These are phyloP conservation scores for Magnusiomyces ingens DNA, from an alignment of 1,139 yeast species.

Conservation along the genomic window DNA sequence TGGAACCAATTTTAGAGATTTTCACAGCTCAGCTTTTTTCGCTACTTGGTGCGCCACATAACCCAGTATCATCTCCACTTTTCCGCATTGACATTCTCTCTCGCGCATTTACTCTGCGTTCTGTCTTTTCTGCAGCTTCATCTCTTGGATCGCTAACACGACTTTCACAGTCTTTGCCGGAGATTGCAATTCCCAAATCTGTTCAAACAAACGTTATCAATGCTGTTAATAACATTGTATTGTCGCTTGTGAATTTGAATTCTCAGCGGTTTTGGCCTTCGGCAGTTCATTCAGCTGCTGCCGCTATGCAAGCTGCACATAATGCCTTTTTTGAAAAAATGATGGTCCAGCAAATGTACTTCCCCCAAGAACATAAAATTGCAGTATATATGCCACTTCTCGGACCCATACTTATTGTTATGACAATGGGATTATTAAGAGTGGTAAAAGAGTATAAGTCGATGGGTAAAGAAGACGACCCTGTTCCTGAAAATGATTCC, in stretches of 20 bases:
- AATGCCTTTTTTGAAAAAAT: slow-evolving; percentile 85
- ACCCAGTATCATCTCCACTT: slow-evolving; percentile 46
- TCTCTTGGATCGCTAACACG: slow-evolving; percentile 66
- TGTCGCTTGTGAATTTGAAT: slow-evolving; percentile 32
- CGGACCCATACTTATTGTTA: slow-evolving; percentile 78
- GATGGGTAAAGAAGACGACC: background rate
- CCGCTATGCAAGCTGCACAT: slow-evolving; percentile 53
- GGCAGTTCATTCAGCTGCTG: slow-evolving; percentile 50
- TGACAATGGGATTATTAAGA: slow-evolving; percentile 49
- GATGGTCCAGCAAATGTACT: slow-evolving; percentile 91
- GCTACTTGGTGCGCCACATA: slow-evolving; percentile 59
- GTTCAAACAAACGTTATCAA: slow-evolving; percentile 45
- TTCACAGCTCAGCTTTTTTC: slow-evolving; percentile 71
- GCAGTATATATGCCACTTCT: slow-evolving; percentile 87
- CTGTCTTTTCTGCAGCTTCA: slow-evolving; percentile 44
- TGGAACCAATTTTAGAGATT: slow-evolving; percentile 54
- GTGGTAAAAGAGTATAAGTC: slow-evolving; percentile 33
- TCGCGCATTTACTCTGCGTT: slow-evolving; percentile 50
- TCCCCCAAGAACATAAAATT: slow-evolving; percentile 90
- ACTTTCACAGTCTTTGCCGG: slow-evolving; percentile 58
- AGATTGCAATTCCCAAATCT: slow-evolving; percentile 75
- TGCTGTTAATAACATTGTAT: slow-evolving; percentile 36
- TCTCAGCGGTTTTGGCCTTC: slow-evolving; percentile 34
- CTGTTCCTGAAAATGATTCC: no score
- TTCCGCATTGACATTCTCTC: slow-evolving; percentile 62